Evolutionary conservation across 2,329 filamentous ascomycete species (phyloP), one percentile per base, ranked within the genome.

Genomic region (Trichoderma asperellum): DNA sequence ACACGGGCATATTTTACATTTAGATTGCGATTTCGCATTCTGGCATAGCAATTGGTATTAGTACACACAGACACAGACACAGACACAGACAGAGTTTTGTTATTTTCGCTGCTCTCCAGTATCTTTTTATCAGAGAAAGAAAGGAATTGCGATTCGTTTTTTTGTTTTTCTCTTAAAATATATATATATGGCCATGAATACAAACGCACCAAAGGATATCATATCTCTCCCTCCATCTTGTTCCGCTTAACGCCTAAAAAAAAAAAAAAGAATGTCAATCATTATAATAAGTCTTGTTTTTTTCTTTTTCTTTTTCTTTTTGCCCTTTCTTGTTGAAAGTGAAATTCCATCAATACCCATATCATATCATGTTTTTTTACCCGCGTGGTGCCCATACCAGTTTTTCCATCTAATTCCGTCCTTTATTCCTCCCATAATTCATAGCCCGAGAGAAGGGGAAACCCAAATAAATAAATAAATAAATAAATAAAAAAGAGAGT

Each of bases 331-430:
- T 29, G 27, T 57, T 57, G n/a, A 18, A 57, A 43, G 40, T 43
- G 18, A 43, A 8, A 18, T 43, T 14, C 8, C 12, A 34, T 34
- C 29, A 18, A 34, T 57, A n/a, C 60, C 32, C 27, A 29, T 55
- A 10, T 35, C 12, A 4, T 27, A 24, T n/a, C 37, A 35, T 62
- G 7, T 24, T 34, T 24, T 34, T 43, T 56, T 21, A n/a, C n/a
- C 53, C 40, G 16, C 4, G 18, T 4, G 32, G 21, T 43, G 8
- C 4, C 56, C 35, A 59, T 58, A 24, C 47, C 47, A 43, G 40
- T n/a, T n/a, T 43, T 18, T 65, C 62, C 62, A 65, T 59, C 55
- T 66, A 40, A 58, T 52, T 29, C 55, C 40, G 52, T 66, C 63
- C 63, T 16, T 5, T 49, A 47, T 6, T 47, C 52, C 24, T 32